A percentile compares a stretch with the other conserved stretches of the same genome.
Conservation (phyloP, 2,329 filamentous ascomycete species). For the Metarhizium robertsii region DNA sequence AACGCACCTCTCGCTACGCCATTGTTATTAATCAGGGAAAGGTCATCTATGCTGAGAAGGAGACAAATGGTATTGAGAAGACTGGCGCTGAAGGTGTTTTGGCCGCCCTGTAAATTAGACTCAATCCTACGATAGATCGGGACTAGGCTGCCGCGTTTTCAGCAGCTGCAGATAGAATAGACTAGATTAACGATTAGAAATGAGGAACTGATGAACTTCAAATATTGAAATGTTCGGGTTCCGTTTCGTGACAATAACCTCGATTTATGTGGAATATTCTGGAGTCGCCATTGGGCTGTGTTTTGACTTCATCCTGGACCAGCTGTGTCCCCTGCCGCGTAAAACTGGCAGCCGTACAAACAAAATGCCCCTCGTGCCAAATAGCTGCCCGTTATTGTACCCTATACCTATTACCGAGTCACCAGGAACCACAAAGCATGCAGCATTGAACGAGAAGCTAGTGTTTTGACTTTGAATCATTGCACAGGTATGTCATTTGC, state of each 20-base stretch:
- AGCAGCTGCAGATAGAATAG: not conserved
- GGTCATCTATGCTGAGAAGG: slow-evolving; percentile 70
- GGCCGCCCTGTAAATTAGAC: slow-evolving; percentile 35
- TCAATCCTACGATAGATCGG: not conserved
- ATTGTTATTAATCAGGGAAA: slow-evolving; percentile 77
- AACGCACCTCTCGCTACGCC: slow-evolving; percentile 70
- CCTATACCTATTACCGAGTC: not conserved
- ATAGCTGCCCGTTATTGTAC: not conserved
- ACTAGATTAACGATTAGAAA: not conserved
- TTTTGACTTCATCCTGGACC: no score
- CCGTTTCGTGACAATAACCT: no score
- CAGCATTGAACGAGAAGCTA: not conserved
- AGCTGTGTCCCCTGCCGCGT: no score
- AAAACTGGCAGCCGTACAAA: no score
- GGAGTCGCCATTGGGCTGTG: no score
- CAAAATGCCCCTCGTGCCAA: not conserved
- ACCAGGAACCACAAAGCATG: not conserved
- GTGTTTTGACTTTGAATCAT: slow-evolving; percentile 1
- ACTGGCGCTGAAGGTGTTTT: slow-evolving; percentile 46
- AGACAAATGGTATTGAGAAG: slow-evolving; percentile 40
- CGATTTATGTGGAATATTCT: no score
- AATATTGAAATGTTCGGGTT: no score
- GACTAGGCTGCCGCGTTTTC: not conserved
- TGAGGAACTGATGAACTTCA: not conserved
- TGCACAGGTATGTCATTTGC: slow-evolving; percentile 19